Percentiles rank a stretch among this genome's conserved stretches.
Conservation (phyloP, 352 stramenopile species). For the Globisporangium orthogonon region DNA sequence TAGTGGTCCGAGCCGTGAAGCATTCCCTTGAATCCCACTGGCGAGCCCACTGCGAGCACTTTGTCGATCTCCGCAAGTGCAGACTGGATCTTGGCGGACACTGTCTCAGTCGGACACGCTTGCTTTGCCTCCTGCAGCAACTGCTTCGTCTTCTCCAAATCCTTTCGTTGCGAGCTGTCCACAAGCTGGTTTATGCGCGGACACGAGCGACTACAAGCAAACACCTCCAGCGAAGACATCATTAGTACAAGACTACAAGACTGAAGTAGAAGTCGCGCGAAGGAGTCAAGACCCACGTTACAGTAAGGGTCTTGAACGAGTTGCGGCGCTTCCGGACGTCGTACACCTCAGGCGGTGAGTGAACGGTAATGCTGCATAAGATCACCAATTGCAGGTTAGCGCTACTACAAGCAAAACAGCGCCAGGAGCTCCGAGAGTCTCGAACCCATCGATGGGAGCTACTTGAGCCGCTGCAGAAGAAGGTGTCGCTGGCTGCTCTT, state of each 20-base stretch:
- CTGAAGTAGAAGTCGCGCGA: no score
- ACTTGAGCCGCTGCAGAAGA: slow-evolving; percentile 13
- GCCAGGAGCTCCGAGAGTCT: background rate
- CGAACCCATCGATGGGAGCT: slow-evolving; percentile 27
- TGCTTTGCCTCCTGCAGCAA: slow-evolving; percentile 47
- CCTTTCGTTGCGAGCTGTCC: slow-evolving; percentile 29
- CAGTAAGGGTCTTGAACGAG: slow-evolving; percentile 43
- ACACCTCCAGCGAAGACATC: background rate
- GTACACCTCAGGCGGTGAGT: background rate
- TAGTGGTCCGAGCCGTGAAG: slow-evolving; percentile 3
- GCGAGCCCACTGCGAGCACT: slow-evolving; percentile 14
- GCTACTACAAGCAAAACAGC: background rate
- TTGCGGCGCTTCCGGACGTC: slow-evolving; percentile 30
- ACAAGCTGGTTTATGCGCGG: slow-evolving; percentile 17
- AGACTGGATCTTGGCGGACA: slow-evolving; percentile 37
- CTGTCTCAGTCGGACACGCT: slow-evolving; percentile 28
- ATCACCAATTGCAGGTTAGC: background rate
- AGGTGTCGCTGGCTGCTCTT: slow-evolving; percentile 29
- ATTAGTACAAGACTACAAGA: background rate
- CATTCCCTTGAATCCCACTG: background rate
- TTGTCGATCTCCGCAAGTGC: slow-evolving; percentile 41
- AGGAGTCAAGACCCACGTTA: slow-evolving; percentile 29
- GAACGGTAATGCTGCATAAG: slow-evolving; percentile 4
- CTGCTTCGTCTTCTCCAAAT: slow-evolving; percentile 47
- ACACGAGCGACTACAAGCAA: slow-evolving; percentile 18